Evolutionary conservation across 2,329 filamentous ascomycete genomes (phyloP), one percentile per base, ranked within the genome.

Genomic region (Colletotrichum endophyticum): DNA sequence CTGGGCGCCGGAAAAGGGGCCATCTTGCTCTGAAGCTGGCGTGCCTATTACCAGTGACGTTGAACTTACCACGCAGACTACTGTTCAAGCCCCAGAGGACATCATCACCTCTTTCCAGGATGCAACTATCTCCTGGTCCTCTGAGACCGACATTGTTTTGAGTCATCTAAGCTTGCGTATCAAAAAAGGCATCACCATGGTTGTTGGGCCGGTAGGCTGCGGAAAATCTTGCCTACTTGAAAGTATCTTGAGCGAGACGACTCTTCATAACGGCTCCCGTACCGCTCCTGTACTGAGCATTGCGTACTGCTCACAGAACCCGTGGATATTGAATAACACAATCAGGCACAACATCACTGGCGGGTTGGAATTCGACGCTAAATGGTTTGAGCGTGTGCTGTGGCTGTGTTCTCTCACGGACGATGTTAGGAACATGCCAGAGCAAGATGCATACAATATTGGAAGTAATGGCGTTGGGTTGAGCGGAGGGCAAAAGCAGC

Each of bases 41-140:
- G 11, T 7, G 16, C 44, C 9, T 12, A 0, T 15, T 11, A 30
- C 15, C 2, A 53, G 64, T 19, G 44, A 34, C 16, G n/a, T 67
- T 15, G 44, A 67, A 25, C 64, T 67, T 1, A 27, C n/a, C 28
- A 8, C 28, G 1, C 44, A 25, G 7, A 25, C 11, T 22, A 15
- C 28, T n/a, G 22, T 4, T 11, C 5, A 6, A 56, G 7, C 2
- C 27, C 1, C 25, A 39, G n/a, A 15, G 6, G 64, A 67, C 13
- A 27, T 49, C 6, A 32, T 67, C 44, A 34, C 44, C 16, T 67
- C 39, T 8, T 57, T 67, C 28, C 39, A 56, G 9, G 27, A 25
- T 12, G 64, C 64, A 11, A 19, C 6, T 7, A 56, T 69, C 32
- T 36, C 49, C 4, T 85, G 57, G 79, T 77, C 4, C 28, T 25